These are phyloP conservation scores for Hippophae gyantsensis DNA, from an alignment of 306 rosid genomes.

Conservation along the genomic window DNA sequence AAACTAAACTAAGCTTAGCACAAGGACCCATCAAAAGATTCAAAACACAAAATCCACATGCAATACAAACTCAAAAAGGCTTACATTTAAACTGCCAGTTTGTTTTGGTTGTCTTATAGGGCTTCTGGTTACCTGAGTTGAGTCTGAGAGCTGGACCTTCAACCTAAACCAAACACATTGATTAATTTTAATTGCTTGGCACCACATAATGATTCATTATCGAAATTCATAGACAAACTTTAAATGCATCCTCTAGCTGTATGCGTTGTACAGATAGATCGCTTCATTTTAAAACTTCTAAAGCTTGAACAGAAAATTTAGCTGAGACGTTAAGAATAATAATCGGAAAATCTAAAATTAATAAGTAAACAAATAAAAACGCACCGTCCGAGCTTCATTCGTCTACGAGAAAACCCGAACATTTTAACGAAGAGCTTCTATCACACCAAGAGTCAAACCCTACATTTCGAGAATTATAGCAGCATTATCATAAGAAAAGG, in stretches of 20 bases:
- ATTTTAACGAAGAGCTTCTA: slow-evolving; percentile 24
- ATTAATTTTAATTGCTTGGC: neutral
- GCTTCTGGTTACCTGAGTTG: slow-evolving; percentile 69
- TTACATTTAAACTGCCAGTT: slow-evolving; percentile 48
- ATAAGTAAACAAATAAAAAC: slow-evolving; percentile 1
- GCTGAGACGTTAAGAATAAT: neutral
- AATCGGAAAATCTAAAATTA: neutral
- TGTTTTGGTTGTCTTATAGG: slow-evolving; percentile 57
- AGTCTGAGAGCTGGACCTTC: slow-evolving; percentile 64
- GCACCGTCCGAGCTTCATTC: slow-evolving; percentile 71
- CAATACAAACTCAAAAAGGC: slow-evolving; percentile 4
- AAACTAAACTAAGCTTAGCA: slow-evolving; percentile 13
- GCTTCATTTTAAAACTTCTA: neutral
- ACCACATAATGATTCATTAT: neutral
- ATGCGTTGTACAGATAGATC: neutral
- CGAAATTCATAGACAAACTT: neutral
- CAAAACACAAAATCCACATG: slow-evolving; percentile 2
- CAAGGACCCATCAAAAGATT: neutral
- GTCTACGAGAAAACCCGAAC: slow-evolving; percentile 87
- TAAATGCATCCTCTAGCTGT: neutral
- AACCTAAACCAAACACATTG: slow-evolving; percentile 30
- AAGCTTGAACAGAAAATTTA: no score
- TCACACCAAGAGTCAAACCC: slow-evolving; percentile 17
- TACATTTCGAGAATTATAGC: slow-evolving; percentile 10
- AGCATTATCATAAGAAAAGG: slow-evolving; percentile 17